phyloP scores from a whole-genome alignment of 2,329 filamentous ascomycete genomes.

The Claviceps paspali region DNA sequence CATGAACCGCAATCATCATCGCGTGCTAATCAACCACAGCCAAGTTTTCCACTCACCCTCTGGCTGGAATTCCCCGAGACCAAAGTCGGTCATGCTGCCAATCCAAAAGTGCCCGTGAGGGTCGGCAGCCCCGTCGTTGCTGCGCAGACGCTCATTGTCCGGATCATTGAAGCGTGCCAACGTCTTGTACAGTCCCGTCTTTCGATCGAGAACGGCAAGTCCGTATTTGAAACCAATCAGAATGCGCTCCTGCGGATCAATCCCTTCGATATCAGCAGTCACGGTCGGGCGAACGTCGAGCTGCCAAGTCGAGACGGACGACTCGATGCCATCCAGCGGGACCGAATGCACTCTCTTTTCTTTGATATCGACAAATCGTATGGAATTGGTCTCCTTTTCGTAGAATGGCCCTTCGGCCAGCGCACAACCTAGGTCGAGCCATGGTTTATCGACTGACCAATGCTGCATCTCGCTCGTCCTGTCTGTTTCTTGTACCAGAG shows the following conservation, averaged over 20 bases:
- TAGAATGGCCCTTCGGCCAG: constrained; percentile 65
- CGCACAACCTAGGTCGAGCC: constrained; percentile 45
- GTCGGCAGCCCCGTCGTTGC: constrained; percentile 76
- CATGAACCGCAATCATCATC: no score
- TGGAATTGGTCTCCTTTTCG: constrained; percentile 45
- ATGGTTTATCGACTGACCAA: constrained; percentile 37
- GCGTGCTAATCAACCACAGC: no score
- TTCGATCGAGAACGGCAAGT: constrained; percentile 60
- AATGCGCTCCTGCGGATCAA: constrained; percentile 47
- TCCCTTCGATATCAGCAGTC: constrained; percentile 64
- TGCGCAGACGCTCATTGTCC: constrained; percentile 38
- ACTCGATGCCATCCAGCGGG: constrained; percentile 45
- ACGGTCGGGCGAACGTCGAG: constrained; percentile 43
- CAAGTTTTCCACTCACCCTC: constrained; percentile 29
- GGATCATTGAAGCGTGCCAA: constrained; percentile 30
- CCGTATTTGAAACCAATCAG: constrained; percentile 70
- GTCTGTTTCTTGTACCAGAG: neutral
- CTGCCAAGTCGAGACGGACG: constrained; percentile 45
- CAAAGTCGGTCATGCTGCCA: constrained; percentile 70
- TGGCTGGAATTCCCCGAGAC: constrained; percentile 39
- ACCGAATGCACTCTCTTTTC: constrained; percentile 59
- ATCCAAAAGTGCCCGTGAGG: constrained; percentile 71
- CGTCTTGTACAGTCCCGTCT: constrained; percentile 37
- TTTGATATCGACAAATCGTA: constrained; percentile 76
- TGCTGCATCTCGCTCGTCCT: constrained; percentile 9